These are phyloP conservation scores for Lactarius quietus DNA, from an alignment of 768 basidiomycete species.

Conservation along the genomic window DNA sequence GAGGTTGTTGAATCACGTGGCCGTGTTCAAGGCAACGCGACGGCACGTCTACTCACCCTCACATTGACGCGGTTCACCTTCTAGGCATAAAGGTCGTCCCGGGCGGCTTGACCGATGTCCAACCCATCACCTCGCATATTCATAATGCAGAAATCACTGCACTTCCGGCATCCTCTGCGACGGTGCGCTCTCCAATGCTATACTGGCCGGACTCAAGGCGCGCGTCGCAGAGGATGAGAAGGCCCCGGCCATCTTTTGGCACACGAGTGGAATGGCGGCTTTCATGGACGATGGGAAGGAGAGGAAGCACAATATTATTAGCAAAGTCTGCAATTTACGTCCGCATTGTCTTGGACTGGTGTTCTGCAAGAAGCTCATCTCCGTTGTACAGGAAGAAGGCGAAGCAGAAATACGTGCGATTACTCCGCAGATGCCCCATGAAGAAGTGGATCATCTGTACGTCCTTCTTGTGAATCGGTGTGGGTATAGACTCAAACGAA, in stretches of 20 bases:
- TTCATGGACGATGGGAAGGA: slow-evolving; percentile 8
- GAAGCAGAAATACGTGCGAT: slow-evolving; percentile 19
- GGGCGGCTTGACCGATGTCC: slow-evolving; percentile 9
- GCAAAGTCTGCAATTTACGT: slow-evolving; percentile 19
- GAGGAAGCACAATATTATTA: slow-evolving; percentile 5
- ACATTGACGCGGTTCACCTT: neutral
- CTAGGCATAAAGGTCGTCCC: slow-evolving; percentile 7
- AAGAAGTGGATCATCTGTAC: slow-evolving; percentile 6
- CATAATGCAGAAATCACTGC: slow-evolving; percentile 5
- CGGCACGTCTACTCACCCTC: too few relatives aligned
- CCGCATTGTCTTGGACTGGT: neutral
- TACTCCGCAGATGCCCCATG: slow-evolving; percentile 14
- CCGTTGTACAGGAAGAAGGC: slow-evolving; percentile 8
- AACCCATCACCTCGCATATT: slow-evolving; percentile 2
- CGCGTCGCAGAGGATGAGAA: slow-evolving; percentile 9
- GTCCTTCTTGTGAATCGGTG: neutral
- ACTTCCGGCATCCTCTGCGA: slow-evolving; percentile 10
- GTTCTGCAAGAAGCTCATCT: neutral
- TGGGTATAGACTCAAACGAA: neutral
- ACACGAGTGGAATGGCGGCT: slow-evolving; percentile 19
- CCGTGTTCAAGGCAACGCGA: too few relatives aligned
- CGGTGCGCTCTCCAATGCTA: slow-evolving; percentile 8
- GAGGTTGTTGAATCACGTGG: too few relatives aligned
- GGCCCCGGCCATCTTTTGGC: slow-evolving; percentile 1
- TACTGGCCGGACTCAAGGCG: slow-evolving; percentile 14